Evolutionary conservation across 176 grass and related monocot species (phyloP).

Genomic region (Lolium multiflorum): DNA sequence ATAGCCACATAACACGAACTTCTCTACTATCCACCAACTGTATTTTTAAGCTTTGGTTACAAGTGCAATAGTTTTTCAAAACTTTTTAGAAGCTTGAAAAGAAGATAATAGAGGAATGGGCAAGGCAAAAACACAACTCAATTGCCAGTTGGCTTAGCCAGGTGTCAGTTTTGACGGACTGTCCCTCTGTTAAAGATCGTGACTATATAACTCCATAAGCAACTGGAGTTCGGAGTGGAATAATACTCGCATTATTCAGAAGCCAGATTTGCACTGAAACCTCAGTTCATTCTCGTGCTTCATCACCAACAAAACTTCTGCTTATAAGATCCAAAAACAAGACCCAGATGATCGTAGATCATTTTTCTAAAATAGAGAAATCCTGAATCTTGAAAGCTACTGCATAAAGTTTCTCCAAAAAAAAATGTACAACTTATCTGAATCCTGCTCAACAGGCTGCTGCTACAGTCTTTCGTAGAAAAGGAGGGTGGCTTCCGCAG

Average conservation of each 20-base stretch:
- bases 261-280: background rate
- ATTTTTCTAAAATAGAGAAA: background rate
- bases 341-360: background rate
- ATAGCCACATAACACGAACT: too few species aligned
- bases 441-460: background rate
- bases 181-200: too few species aligned
- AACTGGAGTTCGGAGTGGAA: too few species aligned
- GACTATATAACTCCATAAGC: too few species aligned
- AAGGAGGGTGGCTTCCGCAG: constrained; percentile 77
- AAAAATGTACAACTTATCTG: background rate
- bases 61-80: too few species aligned
- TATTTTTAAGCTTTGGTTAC: too few species aligned
- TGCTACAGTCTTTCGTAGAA: constrained; percentile 58
- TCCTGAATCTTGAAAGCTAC: background rate
- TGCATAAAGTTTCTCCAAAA: background rate
- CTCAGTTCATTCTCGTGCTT: background rate
- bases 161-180: too few species aligned
- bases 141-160: too few species aligned
- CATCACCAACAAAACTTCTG: background rate
- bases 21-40: too few species aligned
- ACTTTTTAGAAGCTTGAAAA: too few species aligned
- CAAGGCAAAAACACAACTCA: too few species aligned
- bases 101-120: too few species aligned
- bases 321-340: background rate
- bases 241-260: background rate